Conservation (phyloP, 164 flowering plant genomes). For the grape (Vitis vinifera) region DNA sequence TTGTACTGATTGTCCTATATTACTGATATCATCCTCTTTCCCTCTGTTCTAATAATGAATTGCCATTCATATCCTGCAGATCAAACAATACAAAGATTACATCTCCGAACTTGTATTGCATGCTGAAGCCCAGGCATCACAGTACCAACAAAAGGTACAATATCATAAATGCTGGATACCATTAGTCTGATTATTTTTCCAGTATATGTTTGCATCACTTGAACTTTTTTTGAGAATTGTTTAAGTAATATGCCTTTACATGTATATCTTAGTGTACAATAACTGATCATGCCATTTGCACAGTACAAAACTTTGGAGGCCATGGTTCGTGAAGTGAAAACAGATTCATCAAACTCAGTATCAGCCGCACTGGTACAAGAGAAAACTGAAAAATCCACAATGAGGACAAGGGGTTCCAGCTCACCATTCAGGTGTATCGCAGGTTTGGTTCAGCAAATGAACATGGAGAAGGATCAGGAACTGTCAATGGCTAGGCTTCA, state of each 20-base stretch:
- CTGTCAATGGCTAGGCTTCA: constrained; percentile 56
- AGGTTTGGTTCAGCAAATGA: constrained; percentile 78
- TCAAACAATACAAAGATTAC: constrained; percentile 64
- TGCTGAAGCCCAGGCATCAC: constrained; percentile 85
- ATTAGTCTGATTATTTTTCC: too few species aligned
- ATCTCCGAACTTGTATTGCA: constrained; percentile 79
- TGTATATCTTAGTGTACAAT: too few species aligned
- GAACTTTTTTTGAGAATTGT: too few species aligned
- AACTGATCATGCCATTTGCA: constrained; percentile 7
- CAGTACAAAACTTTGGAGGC: constrained; percentile 82
- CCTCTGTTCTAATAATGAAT: neutral
- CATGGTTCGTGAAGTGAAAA: constrained; percentile 63
- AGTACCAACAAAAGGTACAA: constrained; percentile 80
- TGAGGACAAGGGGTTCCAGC: constrained; percentile 76
- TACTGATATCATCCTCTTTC: neutral
- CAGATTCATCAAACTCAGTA: constrained; percentile 31
- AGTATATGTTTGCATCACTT: too few species aligned
- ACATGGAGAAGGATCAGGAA: constrained; percentile 78
- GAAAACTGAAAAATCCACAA: constrained; percentile 49
- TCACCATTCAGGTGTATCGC: constrained; percentile 92
- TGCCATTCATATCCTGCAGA: constrained; percentile 32
- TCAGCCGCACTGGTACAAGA: constrained; percentile 31
- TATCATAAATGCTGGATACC: neutral
- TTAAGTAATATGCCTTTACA: neutral
- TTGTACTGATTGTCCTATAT: too few species aligned